These are phyloP conservation scores for Tulasnella sp. DNA, from an alignment of 768 basidiomycete genomes.

Conservation along the genomic window DNA sequence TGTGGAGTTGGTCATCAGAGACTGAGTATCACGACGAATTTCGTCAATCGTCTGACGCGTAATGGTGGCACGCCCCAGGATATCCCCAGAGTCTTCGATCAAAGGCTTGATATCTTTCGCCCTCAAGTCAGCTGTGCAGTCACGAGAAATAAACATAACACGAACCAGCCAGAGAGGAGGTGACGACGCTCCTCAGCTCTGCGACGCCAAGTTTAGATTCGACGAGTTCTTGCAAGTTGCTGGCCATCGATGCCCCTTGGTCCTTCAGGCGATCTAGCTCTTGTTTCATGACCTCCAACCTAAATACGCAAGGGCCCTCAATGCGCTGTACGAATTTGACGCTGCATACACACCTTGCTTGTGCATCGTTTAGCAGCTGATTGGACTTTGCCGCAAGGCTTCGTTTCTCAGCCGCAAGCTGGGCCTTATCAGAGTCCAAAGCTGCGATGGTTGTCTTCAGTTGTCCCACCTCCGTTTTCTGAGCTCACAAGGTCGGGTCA, in stretches of 20 bases:
- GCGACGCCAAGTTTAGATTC: neutral
- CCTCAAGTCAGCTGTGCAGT: neutral
- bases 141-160: neutral
- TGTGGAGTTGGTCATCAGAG: neutral
- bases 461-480: neutral
- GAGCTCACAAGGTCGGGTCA: too few species aligned
- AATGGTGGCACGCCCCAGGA: neutral
- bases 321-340: too few species aligned
- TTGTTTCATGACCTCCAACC: neutral
- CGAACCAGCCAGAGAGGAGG: neutral
- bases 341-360: neutral
- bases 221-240: neutral
- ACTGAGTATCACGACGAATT: neutral
- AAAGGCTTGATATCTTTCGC: neutral
- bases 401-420: neutral
- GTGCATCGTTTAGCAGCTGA: neutral
- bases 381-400: neutral
- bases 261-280: neutral
- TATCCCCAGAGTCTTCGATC: neutral
- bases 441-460: neutral
- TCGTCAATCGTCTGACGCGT: neutral
- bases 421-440: neutral
- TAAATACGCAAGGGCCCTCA: neutral
- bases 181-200: neutral
- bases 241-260: neutral